Evolutionary conservation across 2,329 filamentous ascomycete species (phyloP).

Genomic region (Epichloe festucae): DNA sequence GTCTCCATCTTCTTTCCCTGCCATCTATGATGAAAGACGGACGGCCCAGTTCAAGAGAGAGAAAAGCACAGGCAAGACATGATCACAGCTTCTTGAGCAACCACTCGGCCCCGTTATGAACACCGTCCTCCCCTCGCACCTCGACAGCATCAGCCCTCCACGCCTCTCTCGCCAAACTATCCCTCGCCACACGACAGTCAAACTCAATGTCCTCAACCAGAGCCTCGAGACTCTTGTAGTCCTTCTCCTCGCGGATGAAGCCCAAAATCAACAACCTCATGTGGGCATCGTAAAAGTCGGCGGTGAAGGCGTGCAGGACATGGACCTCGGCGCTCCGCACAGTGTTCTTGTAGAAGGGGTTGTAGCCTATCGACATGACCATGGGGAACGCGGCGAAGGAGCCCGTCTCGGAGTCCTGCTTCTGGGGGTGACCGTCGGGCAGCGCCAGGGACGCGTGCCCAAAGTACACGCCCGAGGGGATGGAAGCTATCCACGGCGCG

Average conservation of each 20-base stretch:
- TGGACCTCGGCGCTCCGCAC: conserved; percentile 82
- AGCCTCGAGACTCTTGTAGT: conserved; percentile 74
- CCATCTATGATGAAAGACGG: no score
- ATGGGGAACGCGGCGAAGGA: conserved; percentile 54
- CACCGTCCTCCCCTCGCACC: conserved; percentile 11
- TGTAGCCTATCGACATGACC: conserved; percentile 92
- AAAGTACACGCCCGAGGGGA: conserved; percentile 80
- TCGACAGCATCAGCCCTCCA: conserved; percentile 36
- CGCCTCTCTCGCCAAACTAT: conserved; percentile 53
- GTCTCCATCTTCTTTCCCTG: not conserved
- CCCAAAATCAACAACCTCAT: conserved; percentile 74
- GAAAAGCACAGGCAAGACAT: not conserved
- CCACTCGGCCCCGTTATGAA: conserved; percentile 21
- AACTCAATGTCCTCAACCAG: conserved; percentile 78
- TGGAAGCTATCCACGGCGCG: conserved; percentile 46
- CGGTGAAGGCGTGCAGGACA: conserved; percentile 62
- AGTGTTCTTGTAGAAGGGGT: conserved; percentile 92
- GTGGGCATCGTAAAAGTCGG: conserved; percentile 74
- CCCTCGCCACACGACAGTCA: conserved; percentile 72
- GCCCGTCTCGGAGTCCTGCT: conserved; percentile 3
- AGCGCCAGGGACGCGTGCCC: conserved; percentile 71
- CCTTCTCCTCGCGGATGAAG: conserved; percentile 78
- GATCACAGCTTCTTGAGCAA: conserved; percentile 14
- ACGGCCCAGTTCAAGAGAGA: not conserved
- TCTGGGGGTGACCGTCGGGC: conserved; percentile 33